Percentiles rank a stretch among this genome's conserved stretches.
These are phyloP conservation scores for Acanthamoeba lenticulata DNA, from an alignment of 208 protist genomes.

Conservation along the genomic window DNA sequence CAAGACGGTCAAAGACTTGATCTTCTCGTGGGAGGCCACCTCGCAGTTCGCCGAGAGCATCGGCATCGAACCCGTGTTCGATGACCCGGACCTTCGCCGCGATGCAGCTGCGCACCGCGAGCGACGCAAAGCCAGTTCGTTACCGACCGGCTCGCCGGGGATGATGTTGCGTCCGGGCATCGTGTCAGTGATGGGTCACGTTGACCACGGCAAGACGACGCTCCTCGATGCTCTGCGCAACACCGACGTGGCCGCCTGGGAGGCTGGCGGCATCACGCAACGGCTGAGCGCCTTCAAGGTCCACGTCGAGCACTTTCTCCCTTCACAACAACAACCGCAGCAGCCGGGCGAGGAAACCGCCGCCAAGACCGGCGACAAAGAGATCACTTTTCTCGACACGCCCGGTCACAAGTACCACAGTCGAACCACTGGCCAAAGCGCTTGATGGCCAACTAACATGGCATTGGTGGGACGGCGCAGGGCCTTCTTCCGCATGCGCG, in stretches of 20 bases:
- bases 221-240: constrained; percentile 95
- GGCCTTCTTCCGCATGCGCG: constrained; percentile 94
- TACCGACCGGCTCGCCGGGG: no score
- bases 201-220: constrained; percentile 98
- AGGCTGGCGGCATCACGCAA: constrained; percentile 99
- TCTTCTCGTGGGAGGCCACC: constrained; percentile 64
- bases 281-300: constrained; percentile 93
- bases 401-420: constrained; percentile 92
- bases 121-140: background rate
- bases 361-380: background rate
- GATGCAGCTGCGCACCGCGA: background rate
- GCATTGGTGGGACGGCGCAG: constrained; percentile 73
- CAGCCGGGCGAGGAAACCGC: background rate
- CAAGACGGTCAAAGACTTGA: constrained; percentile 42
- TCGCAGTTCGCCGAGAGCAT: constrained; percentile 58
- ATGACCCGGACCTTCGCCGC: constrained; percentile 48
- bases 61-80: constrained; percentile 50
- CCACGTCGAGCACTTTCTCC: background rate
- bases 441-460: background rate
- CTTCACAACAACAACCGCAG: constrained; percentile 2
- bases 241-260: constrained; percentile 92
- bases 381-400: constrained; percentile 98
- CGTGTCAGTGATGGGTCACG: constrained; percentile 95
- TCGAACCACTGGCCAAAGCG: background rate
- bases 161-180: constrained; percentile 58